Conservation (phyloP, 2,329 filamentous ascomycete species). For the Fusarium armeniacum region DNA sequence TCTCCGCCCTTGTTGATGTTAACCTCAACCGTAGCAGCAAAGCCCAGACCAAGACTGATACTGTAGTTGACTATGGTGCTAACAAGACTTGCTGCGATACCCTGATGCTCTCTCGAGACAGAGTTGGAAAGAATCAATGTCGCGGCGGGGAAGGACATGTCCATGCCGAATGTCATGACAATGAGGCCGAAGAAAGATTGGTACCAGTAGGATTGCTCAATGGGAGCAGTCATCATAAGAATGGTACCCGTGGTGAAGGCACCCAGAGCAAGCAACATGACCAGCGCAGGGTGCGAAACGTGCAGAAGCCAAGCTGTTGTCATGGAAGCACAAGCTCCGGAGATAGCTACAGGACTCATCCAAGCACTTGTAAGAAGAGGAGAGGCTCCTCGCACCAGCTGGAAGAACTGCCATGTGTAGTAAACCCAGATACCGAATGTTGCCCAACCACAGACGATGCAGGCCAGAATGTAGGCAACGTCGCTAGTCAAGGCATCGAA, state of each 20-base stretch:
- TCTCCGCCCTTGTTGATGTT: conserved; percentile 51
- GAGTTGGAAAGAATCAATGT: conserved; percentile 71
- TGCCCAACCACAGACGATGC: conserved; percentile 67
- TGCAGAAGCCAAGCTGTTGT: conserved; percentile 60
- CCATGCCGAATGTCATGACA: conserved; percentile 72
- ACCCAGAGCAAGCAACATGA: conserved; percentile 61
- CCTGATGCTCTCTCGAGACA: conserved; percentile 61
- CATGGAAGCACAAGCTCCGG: conserved; percentile 61
- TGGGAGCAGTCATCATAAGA: conserved; percentile 63
- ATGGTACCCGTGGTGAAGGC: conserved; percentile 61
- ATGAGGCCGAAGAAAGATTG: conserved; percentile 71
- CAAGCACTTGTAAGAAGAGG: conserved; percentile 62
- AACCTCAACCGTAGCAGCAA: conserved; percentile 74
- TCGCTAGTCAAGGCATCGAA: conserved; percentile 62
- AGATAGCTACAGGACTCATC: conserved; percentile 60
- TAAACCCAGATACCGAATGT: conserved; percentile 68
- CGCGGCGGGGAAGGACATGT: conserved; percentile 75
- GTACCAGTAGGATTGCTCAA: conserved; percentile 73
- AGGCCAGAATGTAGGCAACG: conserved; percentile 69
- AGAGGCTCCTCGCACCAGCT: conserved; percentile 57
- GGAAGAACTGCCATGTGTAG: conserved; percentile 65
- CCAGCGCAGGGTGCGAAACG: conserved; percentile 49
- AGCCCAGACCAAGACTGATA: conserved; percentile 74
- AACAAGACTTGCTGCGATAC: conserved; percentile 67
- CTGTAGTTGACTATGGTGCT: conserved; percentile 77